Conservation (phyloP, 371 early-diverging fungal species). For the Conidiobolus incongruus region DNA sequence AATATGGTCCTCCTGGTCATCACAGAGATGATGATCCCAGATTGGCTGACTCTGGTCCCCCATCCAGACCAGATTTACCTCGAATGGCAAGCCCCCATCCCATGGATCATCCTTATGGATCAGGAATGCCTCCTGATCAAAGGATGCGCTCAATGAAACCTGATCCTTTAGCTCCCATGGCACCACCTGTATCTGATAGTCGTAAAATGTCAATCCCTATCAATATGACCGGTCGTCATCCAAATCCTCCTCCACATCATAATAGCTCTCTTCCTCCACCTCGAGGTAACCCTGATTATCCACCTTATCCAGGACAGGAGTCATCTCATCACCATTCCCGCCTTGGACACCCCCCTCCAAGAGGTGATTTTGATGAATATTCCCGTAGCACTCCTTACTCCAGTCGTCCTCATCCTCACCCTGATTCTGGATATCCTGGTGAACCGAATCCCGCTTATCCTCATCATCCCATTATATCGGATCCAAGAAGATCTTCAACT, state of each 20-base stretch:
- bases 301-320: neutral
- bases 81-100: neutral
- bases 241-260: neutral
- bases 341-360: neutral
- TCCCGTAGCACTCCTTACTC: neutral
- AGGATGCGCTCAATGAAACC: neutral
- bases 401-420: constrained; percentile 1
- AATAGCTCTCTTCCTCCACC: neutral
- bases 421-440: neutral
- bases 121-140: neutral
- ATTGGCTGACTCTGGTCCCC: neutral
- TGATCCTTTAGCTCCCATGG: neutral
- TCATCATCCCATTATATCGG: too few species aligned
- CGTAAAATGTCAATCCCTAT: neutral
- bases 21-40: neutral
- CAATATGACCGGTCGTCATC: too few species aligned
- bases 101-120: neutral
- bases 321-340: neutral
- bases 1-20: neutral
- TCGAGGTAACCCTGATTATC: neutral
- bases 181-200: neutral
- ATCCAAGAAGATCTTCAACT: too few species aligned
- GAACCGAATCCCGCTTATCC: neutral
- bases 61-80: neutral
- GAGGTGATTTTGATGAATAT: neutral